Conservation (phyloP, 2,329 filamentous ascomycete species). For the Aspergillus tubingensis region DNA sequence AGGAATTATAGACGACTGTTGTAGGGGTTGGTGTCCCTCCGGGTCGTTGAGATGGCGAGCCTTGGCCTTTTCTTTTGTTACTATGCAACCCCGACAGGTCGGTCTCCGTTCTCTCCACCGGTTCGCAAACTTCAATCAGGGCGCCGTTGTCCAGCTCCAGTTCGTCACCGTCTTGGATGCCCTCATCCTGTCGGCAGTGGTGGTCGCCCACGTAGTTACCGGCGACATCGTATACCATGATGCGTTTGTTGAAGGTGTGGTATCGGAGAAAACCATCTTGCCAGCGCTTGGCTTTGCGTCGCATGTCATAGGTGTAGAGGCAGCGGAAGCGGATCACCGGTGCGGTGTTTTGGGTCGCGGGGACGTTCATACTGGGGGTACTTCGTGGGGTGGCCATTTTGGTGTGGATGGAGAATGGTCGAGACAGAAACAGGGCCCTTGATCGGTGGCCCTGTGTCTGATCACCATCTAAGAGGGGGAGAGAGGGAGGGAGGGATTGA, state of each 20-base stretch:
- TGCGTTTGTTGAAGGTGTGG: constrained; percentile 85
- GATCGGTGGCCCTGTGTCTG: constrained; percentile 11
- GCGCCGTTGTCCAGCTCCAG: constrained; percentile 74
- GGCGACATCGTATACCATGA: constrained; percentile 85
- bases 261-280: constrained; percentile 87
- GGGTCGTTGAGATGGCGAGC: constrained; percentile 28
- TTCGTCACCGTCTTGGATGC: constrained; percentile 80
- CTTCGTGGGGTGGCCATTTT: constrained; percentile 24
- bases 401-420: constrained; percentile 16
- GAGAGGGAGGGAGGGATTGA: not conserved
- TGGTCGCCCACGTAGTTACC: constrained; percentile 81
- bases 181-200: constrained; percentile 71
- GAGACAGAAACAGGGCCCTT: constrained; percentile 11
- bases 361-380: constrained; percentile 34
- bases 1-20: constrained; percentile 45
- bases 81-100: constrained; percentile 76
- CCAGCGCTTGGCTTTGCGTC: constrained; percentile 88
- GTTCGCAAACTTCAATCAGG: constrained; percentile 78
- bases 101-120: constrained; percentile 70
- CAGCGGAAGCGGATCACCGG: constrained; percentile 80
- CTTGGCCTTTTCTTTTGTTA: constrained; percentile 62
- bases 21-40: constrained; percentile 34
- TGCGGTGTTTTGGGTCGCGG: constrained; percentile 65
- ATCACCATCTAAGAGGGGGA: constrained; percentile 14
- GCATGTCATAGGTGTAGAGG: constrained; percentile 82